Base-by-base conservation (phyloP, 2,329 filamentous ascomycete genomes). In the Colletotrichum zoysiae region DNA sequence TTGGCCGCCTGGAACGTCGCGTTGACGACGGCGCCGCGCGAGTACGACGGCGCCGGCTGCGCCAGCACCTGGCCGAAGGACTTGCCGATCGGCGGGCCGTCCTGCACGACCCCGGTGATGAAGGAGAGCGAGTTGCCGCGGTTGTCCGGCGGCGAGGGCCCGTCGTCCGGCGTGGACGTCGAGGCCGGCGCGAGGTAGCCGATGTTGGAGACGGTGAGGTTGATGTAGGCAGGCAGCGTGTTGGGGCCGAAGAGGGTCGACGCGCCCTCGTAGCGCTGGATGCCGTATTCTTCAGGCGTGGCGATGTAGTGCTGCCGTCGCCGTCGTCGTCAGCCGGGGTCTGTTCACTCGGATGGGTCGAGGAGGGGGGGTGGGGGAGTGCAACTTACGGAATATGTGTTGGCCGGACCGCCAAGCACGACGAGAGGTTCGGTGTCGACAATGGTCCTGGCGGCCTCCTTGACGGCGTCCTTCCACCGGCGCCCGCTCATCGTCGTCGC, bases 241-340 rank as follows among this genome's bases (percentile, higher is more conserved):
- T 95, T 90, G 2, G 88, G 92, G 0, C 95, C 95, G 79, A 93
- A 96, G 2, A 98, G 89, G 0, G 95, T 98, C 8, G 93, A 95
- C 0, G 94, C 95, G n/a, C 95, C 95, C 83, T 98, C 95, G 82
- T 98, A 98, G 12, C 95, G 91, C 82, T 98, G 95, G 57, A 96
- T 85, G 16, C 84, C 83, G 79, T 96, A 97, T 80, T 97, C 93
- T 79, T 97, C 93, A 38, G 90, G 88, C 0, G 94, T 95, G 1
- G 91, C 82, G 70, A 94, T 90, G 80, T 95, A 95, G 81, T 95
- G 93, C 30, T 71, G 23, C 16, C 12, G n/a, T 11, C 35, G 50
- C 26, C 26, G 26, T 57, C 44, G 58, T 30, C 33, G 44, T 44
- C 42, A 50, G 56, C 44, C 44, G 5, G 2, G 16, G 5, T 3